Conservation (phyloP, 2,329 filamentous ascomycete genomes). For the Graphium sp. region DNA sequence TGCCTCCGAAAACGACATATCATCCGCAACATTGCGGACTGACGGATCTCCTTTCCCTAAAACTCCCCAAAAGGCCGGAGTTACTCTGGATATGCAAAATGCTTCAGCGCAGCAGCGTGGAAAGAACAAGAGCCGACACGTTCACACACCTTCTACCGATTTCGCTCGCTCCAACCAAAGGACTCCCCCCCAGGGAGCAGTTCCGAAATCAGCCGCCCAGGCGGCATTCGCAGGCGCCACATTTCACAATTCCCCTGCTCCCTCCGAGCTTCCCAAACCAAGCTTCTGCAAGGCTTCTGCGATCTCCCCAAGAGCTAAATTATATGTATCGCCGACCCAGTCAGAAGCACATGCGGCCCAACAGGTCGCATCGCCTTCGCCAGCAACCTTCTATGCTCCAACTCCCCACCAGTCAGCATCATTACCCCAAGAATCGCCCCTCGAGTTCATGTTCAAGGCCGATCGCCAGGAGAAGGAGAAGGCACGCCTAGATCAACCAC, state of each 20-base stretch:
- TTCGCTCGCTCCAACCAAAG: constrained; percentile 20
- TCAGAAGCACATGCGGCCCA: too few species aligned
- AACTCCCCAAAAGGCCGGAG: constrained; percentile 28
- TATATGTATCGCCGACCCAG: too few species aligned
- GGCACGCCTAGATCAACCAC: too few species aligned
- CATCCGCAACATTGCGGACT: too few species aligned
- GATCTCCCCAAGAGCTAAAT: too few species aligned
- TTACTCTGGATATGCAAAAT: too few species aligned
- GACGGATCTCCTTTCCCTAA: constrained; percentile 15
- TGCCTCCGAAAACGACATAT: constrained; percentile 37
- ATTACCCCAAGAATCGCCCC: constrained; percentile 46
- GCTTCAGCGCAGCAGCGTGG: constrained; percentile 9
- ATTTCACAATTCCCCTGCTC: constrained; percentile 87
- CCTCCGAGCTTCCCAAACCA: constrained; percentile 77
- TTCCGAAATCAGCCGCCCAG: constrained; percentile 25
- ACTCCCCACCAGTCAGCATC: constrained; percentile 22
- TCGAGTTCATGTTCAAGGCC: constrained; percentile 83
- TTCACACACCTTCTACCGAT: constrained; percentile 20
- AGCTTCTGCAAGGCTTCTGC: constrained; percentile 58
- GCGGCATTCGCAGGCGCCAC: constrained; percentile 79
- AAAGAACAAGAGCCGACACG: constrained; percentile 8
- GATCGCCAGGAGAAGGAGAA: constrained; percentile 63
- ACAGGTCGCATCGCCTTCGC: background rate
- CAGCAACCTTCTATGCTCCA: constrained; percentile 14
- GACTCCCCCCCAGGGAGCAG: constrained; percentile 17